These are phyloP conservation scores for Ammopiptanthus mongolicus DNA, from an alignment of 306 rosid species.

Conservation along the genomic window DNA sequence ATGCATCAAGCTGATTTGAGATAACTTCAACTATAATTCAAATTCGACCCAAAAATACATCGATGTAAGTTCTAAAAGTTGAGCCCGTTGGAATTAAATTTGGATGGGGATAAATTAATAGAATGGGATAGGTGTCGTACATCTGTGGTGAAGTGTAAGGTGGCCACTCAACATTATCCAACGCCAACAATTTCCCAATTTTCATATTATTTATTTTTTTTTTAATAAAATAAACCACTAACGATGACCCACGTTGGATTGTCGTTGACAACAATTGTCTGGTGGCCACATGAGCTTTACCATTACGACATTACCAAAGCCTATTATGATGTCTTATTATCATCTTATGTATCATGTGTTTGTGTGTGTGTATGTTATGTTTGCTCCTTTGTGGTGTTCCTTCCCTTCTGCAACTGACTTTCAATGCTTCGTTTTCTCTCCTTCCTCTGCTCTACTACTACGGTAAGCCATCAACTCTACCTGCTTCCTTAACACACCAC, in stretches of 20 bases:
- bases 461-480: constrained; percentile 38
- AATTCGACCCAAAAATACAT: too few relatives aligned
- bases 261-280: constrained; percentile 29
- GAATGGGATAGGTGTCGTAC: too few relatives aligned
- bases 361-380: background rate
- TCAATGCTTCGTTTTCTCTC: constrained; percentile 25
- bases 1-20: too few relatives aligned
- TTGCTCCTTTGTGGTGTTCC: background rate
- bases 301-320: constrained; percentile 18
- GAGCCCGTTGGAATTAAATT: too few relatives aligned
- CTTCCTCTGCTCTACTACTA: background rate
- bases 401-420: constrained; percentile 4
- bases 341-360: too few relatives aligned
- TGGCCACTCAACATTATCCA: background rate
- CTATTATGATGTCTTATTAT: too few relatives aligned
- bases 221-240: background rate
- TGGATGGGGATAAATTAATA: too few relatives aligned
- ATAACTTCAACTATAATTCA: too few relatives aligned
- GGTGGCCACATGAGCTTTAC: constrained; percentile 50
- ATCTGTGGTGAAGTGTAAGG: background rate
- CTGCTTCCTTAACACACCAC: background rate
- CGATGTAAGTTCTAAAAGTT: too few relatives aligned
- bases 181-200: background rate
- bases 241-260: constrained; percentile 17
- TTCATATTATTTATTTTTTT: too few relatives aligned